These are phyloP conservation scores for Aschersonia sp. DNA, from an alignment of 2,329 filamentous ascomycete species.

Conservation along the genomic window DNA sequence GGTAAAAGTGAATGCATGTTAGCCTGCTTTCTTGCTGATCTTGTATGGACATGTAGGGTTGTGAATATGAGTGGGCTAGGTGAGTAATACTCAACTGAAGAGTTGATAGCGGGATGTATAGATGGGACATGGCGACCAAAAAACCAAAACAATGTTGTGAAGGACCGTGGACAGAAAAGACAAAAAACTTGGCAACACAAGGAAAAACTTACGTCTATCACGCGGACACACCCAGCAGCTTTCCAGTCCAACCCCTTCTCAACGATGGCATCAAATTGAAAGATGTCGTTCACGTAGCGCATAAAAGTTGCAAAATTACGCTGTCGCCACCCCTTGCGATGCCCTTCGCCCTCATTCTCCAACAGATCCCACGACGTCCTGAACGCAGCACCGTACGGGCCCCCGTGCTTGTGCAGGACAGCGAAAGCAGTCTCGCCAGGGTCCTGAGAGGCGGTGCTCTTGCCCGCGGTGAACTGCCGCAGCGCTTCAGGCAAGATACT, in stretches of 20 bases:
- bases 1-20: neutral
- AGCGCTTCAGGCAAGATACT: constrained; percentile 19
- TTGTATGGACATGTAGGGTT: too few relatives aligned
- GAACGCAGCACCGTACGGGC: constrained; percentile 12
- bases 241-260: constrained; percentile 21
- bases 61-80: too few relatives aligned
- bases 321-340: constrained; percentile 21
- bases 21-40: too few relatives aligned
- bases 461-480: constrained; percentile 15
- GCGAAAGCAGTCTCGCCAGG: neutral
- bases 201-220: neutral
- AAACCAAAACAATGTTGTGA: neutral
- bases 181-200: neutral
- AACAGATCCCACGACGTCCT: constrained; percentile 22
- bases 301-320: constrained; percentile 24
- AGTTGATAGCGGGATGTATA: neutral
- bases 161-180: neutral
- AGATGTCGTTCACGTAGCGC: constrained; percentile 24
- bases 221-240: neutral
- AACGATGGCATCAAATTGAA: constrained; percentile 19
- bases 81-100: too few relatives aligned
- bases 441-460: constrained; percentile 3
- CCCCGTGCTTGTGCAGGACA: constrained; percentile 15
- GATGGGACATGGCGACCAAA: neutral
- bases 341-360: constrained; percentile 24